Percentiles rank a stretch among this genome's conserved stretches.
These are phyloP conservation scores for Cystofilobasidium macerans DNA, from an alignment of 768 basidiomycete species.

Conservation along the genomic window DNA sequence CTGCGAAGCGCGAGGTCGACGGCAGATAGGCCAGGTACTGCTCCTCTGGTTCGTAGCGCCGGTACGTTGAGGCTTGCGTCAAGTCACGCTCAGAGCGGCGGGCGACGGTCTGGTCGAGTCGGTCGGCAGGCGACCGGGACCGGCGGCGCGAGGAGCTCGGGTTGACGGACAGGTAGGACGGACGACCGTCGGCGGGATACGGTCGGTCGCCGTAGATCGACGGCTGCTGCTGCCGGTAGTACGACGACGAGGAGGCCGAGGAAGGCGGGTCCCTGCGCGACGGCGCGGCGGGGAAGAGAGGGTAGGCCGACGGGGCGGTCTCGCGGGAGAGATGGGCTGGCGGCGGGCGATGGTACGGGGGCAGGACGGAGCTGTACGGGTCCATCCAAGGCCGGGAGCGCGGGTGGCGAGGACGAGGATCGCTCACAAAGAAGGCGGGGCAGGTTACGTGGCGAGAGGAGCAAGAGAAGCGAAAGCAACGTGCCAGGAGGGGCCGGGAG, in stretches of 20 bases:
- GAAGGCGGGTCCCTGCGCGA: background rate
- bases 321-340: background rate
- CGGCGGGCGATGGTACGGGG: background rate
- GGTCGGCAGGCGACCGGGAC: background rate
- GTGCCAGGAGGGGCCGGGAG: no score
- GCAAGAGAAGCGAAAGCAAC: no score
- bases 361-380: background rate
- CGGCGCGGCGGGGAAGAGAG: background rate
- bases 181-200: background rate
- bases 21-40: no score
- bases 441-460: no score
- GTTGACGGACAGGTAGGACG: background rate
- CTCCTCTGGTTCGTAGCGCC: no score
- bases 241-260: background rate
- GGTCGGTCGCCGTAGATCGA: background rate
- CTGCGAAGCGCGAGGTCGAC: no score
- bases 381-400: background rate
- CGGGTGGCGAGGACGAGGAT: no score
- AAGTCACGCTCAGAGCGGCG: background rate
- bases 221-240: background rate
- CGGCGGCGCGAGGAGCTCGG: no score
- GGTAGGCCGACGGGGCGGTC: background rate
- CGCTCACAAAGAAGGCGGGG: no score
- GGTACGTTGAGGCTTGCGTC: background rate
- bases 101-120: background rate